Base-by-base conservation (phyloP, 2,329 filamentous ascomycete species). In the Keithomyces neogunnii region DNA sequence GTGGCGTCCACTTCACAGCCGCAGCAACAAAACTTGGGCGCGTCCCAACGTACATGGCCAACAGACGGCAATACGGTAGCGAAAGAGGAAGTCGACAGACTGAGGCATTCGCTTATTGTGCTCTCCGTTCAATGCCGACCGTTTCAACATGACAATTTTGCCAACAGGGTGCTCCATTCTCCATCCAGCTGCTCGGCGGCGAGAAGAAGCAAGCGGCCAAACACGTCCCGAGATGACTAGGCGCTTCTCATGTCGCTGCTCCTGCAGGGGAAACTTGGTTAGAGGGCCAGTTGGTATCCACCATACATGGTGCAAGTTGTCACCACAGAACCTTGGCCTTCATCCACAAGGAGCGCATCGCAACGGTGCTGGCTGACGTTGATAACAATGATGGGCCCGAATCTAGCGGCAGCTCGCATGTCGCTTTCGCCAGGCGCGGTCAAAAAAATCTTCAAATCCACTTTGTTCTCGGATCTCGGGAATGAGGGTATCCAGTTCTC, bases 221-320 rank as follows among this genome's bases (percentile, higher is more conserved):
- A 45, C 44, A 3, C 28, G 30, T 30, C 26, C 9, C 10, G 44
- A 45, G 44, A 45, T 26, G 5, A 45, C 39, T 7, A 42, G 26
- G 19, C 19, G 19, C 19, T 19, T 19, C 19, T 19, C 19, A 19
- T 19, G 19, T 19, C 19, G 19, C 19, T 19, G 19, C 19, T 19
- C 19, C 19, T 70, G 66, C 5, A 70, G 39, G 7, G 66, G 66
- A 28, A 69, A 59, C 3, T 53, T 53, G 47, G 7, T 56, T 2
- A 71, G 52, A 0, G 42, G 40, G 1, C 66, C 66, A 0, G 63
- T 69, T 3, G 60, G 58, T 53, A 71, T 60, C 66, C 66, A 70
- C 58, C 65, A 69, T 0, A 70, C 47, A 28, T 55, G 66, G 3
- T 62, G 61, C 62, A n/a, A 42, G 39, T 42, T 28, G n/a, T 19